These are phyloP conservation scores for Fraxinus nigra DNA, from an alignment of 305 asterid genomes.

Conservation along the genomic window DNA sequence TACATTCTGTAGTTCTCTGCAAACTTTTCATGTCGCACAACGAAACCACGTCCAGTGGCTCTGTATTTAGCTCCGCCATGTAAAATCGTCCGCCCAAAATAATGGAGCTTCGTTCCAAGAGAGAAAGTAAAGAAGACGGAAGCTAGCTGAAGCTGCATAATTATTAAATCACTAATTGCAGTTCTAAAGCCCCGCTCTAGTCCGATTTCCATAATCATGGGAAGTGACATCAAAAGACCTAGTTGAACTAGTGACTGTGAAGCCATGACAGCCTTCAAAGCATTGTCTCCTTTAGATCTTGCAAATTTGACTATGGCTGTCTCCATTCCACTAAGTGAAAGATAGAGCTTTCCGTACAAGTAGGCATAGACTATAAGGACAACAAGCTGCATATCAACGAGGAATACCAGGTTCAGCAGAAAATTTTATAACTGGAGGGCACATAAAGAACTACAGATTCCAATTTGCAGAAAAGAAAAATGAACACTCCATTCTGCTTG, in stretches of 20 bases:
- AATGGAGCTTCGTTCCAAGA: conserved; percentile 28
- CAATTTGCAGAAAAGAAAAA: not conserved
- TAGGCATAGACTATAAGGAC: conserved; percentile 27
- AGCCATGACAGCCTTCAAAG: conserved; percentile 23
- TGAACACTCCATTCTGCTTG: not conserved
- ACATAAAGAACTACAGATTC: not conserved
- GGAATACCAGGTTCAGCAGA: not conserved
- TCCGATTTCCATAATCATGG: conserved; percentile 26
- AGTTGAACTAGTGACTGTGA: conserved; percentile 23
- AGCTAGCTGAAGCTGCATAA: conserved; percentile 32
- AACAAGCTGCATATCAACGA: conserved; percentile 16
- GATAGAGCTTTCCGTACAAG: conserved; percentile 29
- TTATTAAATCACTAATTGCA: conserved; percentile 24
- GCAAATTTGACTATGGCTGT: conserved; percentile 13
- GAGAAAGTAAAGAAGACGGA: conserved; percentile 29
- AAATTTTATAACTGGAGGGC: not conserved
- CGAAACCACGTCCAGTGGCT: conserved; percentile 38
- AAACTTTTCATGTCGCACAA: conserved; percentile 30
- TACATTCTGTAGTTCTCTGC: conserved; percentile 33
- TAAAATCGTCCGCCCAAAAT: conserved; percentile 32
- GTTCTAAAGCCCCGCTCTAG: conserved; percentile 25
- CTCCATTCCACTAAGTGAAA: conserved; percentile 30
- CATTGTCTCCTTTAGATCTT: conserved; percentile 18
- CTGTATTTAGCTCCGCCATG: conserved; percentile 35
- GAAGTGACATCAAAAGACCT: conserved; percentile 25